These are phyloP conservation scores for Globisporangium solare DNA, from an alignment of 352 stramenopile genomes.

Conservation along the genomic window DNA sequence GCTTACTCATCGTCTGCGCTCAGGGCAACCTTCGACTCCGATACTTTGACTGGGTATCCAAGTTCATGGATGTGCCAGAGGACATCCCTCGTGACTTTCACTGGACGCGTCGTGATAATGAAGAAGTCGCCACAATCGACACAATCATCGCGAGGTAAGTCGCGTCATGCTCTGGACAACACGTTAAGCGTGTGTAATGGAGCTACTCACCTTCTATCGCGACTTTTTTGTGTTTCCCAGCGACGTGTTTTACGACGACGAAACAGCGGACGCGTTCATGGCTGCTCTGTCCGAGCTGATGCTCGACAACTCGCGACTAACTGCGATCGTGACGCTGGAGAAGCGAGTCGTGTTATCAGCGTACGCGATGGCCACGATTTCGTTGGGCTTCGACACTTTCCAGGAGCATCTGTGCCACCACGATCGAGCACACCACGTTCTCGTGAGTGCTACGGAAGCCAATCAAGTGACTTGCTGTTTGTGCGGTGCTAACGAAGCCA, in stretches of 20 bases:
- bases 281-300: slow-evolving; percentile 33
- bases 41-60: slow-evolving; percentile 18
- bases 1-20: neutral
- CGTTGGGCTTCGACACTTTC: slow-evolving; percentile 56
- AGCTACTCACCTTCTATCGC: neutral
- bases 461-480: slow-evolving; percentile 30
- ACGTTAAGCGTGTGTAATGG: neutral
- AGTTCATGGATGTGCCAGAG: slow-evolving; percentile 8
- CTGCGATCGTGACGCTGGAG: slow-evolving; percentile 35
- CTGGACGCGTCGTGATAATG: slow-evolving; percentile 22
- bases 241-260: slow-evolving; percentile 68
- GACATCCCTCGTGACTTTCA: slow-evolving; percentile 12
- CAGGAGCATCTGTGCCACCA: slow-evolving; percentile 35
- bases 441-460: neutral
- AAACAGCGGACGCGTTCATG: slow-evolving; percentile 35
- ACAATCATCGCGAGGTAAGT: slow-evolving; percentile 36
- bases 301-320: slow-evolving; percentile 17
- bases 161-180: neutral
- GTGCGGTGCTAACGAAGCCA: slow-evolving; percentile 6
- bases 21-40: slow-evolving; percentile 23
- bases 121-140: slow-evolving; percentile 11
- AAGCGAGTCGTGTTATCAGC: slow-evolving; percentile 56
- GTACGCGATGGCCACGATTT: slow-evolving; percentile 35
- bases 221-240: slow-evolving; percentile 16
- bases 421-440: slow-evolving; percentile 14